These are phyloP conservation scores for Eucalyptus pauciflora DNA, from an alignment of 345 rosid species.

Conservation along the genomic window DNA sequence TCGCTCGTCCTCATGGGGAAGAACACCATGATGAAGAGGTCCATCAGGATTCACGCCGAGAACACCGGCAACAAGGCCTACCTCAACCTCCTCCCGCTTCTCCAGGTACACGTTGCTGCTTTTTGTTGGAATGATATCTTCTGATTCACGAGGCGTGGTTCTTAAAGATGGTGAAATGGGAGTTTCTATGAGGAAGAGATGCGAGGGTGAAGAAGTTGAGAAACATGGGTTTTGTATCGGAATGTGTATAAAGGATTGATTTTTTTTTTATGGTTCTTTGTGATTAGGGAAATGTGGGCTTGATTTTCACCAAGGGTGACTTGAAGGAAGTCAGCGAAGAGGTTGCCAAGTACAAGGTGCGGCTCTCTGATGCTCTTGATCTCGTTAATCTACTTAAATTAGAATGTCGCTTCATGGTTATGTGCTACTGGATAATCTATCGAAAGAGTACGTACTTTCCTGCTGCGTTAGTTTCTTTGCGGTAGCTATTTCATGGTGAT, in stretches of 20 bases:
- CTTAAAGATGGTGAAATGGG: neutral
- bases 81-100: slow-evolving; percentile 68
- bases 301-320: slow-evolving; percentile 96
- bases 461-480: neutral
- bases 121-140: neutral
- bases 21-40: slow-evolving; percentile 95
- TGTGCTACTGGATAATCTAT: neutral
- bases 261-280: neutral
- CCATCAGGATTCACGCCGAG: slow-evolving; percentile 68
- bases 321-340: slow-evolving; percentile 95
- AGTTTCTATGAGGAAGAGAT: neutral
- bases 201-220: neutral
- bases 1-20: slow-evolving; percentile 91
- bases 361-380: neutral
- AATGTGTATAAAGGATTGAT: neutral
- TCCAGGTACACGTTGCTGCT: slow-evolving; percentile 37
- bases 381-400: neutral
- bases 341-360: slow-evolving; percentile 90
- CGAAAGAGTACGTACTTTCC: neutral
- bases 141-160: neutral
- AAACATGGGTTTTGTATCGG: neutral
- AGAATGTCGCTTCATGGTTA: neutral
- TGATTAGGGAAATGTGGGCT: slow-evolving; percentile 78
- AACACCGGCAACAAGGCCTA: slow-evolving; percentile 49
- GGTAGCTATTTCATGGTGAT: neutral